phyloP scores from a whole-genome alignment of 2,329 filamentous ascomycete species.

The Penicillium sp. region DNA sequence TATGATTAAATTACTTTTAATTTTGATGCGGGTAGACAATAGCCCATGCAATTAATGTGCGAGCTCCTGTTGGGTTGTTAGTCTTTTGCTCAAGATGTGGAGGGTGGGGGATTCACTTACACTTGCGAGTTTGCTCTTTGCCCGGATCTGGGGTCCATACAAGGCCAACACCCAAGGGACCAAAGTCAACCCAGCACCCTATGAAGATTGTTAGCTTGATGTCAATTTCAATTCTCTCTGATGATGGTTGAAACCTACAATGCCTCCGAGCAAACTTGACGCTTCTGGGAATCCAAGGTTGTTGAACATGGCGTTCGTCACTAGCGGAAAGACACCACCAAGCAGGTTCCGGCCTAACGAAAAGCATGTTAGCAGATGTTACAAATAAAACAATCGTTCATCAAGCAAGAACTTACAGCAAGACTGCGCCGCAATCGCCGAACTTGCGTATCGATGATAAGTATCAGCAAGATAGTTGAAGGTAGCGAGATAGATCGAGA shows the following conservation, averaged over 20 bases:
- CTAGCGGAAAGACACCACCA: slow-evolving; percentile 76
- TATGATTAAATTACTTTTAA: slow-evolving; percentile 6
- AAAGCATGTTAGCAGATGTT: background rate
- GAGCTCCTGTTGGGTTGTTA: slow-evolving; percentile 19
- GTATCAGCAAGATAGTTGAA: slow-evolving; percentile 93
- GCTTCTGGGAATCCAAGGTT: slow-evolving; percentile 71
- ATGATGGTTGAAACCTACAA: slow-evolving; percentile 49
- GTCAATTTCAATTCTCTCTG: background rate
- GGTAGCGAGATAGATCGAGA: slow-evolving; percentile 79
- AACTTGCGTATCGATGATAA: slow-evolving; percentile 82
- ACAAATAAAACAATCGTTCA: background rate
- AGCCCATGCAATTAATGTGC: slow-evolving; percentile 12
- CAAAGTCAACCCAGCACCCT: slow-evolving; percentile 63
- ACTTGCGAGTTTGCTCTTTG: slow-evolving; percentile 73
- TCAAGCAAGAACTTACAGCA: slow-evolving; percentile 57
- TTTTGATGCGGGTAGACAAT: background rate
- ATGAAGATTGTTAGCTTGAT: slow-evolving; percentile 7
- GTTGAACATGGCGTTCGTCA: slow-evolving; percentile 72
- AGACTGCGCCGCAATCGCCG: slow-evolving; percentile 80
- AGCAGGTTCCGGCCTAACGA: slow-evolving; percentile 67
- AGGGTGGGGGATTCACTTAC: slow-evolving; percentile 39
- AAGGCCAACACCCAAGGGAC: slow-evolving; percentile 88
- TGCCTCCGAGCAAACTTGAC: slow-evolving; percentile 72
- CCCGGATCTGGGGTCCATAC: slow-evolving; percentile 74
- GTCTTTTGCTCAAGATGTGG: background rate